Evolutionary conservation across 1,284 basidiomycete genomes (phyloP).

Genomic region (Garcileccinum viscosum): DNA sequence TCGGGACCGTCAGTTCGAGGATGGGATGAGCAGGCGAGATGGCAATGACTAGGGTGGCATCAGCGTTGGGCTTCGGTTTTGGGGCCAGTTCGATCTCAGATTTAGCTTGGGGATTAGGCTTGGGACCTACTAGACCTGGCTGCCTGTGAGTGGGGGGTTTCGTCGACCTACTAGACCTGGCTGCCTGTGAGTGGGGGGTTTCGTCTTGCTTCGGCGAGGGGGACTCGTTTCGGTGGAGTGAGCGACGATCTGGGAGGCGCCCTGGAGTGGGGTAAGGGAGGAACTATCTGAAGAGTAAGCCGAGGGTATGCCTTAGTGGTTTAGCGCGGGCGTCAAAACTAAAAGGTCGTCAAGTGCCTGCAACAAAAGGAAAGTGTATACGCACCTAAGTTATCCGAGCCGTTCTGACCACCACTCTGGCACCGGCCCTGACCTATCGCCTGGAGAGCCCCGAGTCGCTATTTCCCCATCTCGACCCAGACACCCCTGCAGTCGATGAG

Average conservation of each 20-base stretch:
- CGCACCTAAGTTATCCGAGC: background rate
- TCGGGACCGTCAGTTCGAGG: too few relatives aligned
- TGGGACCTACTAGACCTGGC: background rate
- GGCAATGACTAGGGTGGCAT: background rate
- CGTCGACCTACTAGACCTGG: background rate
- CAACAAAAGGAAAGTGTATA: background rate
- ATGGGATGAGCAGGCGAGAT: background rate
- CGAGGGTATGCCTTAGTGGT: background rate
- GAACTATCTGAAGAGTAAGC: background rate
- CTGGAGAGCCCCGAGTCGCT: too few relatives aligned
- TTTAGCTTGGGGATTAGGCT: background rate
- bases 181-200: background rate
- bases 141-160: background rate
- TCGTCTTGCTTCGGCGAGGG: background rate
- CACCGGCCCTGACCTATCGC: too few relatives aligned
- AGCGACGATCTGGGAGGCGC: background rate
- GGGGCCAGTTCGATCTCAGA: background rate
- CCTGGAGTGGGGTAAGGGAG: background rate
- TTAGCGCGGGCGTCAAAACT: background rate
- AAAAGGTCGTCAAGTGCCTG: background rate
- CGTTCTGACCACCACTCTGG: too few relatives aligned
- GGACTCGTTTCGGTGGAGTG: constrained; percentile 10
- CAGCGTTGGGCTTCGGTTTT: background rate
- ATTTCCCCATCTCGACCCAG: too few relatives aligned
- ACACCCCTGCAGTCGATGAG: too few relatives aligned